Conservation (phyloP, 768 basidiomycete species). For the Coprinopsis sp. region DNA sequence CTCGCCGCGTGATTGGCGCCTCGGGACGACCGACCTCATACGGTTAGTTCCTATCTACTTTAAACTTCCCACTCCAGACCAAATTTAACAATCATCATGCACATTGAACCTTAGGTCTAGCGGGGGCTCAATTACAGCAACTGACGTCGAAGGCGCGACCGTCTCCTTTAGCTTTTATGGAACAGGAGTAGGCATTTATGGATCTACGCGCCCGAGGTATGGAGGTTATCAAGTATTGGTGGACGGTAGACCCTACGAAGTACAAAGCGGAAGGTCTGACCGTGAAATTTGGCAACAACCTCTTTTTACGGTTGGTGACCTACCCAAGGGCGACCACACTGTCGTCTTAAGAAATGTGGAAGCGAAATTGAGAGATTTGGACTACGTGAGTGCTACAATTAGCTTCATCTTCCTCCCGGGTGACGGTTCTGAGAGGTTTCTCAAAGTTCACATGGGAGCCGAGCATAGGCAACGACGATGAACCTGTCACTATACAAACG, state of each 20-base stretch:
- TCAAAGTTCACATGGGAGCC: not conserved
- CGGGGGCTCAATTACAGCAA: no score
- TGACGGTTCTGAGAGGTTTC: not conserved
- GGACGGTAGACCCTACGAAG: not conserved
- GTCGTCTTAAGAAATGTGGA: not conserved
- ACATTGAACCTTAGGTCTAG: no score
- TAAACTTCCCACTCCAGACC: no score
- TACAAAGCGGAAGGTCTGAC: not conserved
- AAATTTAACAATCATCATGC: no score
- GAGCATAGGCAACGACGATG: not conserved
- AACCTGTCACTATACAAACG: not conserved
- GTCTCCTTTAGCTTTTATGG: not conserved
- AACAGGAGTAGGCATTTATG: not conserved
- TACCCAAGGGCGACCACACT: not conserved
- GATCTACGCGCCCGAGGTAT: not conserved
- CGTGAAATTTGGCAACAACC: not conserved
- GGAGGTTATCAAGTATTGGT: not conserved
- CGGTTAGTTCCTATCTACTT: no score
- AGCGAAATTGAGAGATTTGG: not conserved
- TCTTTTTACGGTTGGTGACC: not conserved
- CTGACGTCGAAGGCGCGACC: no score
- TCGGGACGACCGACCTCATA: no score
- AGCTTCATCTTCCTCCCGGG: not conserved
- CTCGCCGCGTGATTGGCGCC: no score
- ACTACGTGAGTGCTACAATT: not conserved